Percentiles rank a stretch among this genome's conserved stretches.
These are phyloP conservation scores for Diplotaxis tenuifolia DNA, from an alignment of 345 rosid species.

Conservation along the genomic window DNA sequence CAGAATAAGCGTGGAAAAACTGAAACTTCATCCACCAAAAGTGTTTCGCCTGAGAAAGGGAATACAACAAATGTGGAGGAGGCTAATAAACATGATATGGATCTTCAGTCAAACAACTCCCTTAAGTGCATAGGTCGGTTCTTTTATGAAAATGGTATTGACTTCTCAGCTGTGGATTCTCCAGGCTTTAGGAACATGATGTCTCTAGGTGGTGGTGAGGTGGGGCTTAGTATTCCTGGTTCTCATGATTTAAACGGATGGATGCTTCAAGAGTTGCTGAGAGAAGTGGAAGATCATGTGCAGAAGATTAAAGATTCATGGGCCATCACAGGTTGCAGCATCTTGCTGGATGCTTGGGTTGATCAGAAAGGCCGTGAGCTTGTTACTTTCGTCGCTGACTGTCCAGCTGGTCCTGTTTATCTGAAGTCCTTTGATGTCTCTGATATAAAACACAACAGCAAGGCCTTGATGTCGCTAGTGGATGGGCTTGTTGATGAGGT, in stretches of 20 bases:
- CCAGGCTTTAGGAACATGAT: slow-evolving; percentile 45
- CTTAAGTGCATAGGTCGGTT: slow-evolving; percentile 42
- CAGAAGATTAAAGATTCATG: slow-evolving; percentile 48
- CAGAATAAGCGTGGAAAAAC: not conserved
- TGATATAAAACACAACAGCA: slow-evolving; percentile 11
- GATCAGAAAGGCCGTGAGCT: slow-evolving; percentile 48
- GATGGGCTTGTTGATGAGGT: slow-evolving; percentile 42
- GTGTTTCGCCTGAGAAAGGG: not conserved
- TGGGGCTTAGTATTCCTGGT: slow-evolving; percentile 27
- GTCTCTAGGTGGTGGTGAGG: not conserved
- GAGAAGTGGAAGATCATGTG: slow-evolving; percentile 42
- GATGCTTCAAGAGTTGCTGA: slow-evolving; percentile 40
- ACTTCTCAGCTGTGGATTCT: slow-evolving; percentile 41
- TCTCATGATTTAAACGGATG: slow-evolving; percentile 37
- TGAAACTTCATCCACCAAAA: not conserved
- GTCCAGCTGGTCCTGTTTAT: slow-evolving; percentile 51
- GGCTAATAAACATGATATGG: not conserved
- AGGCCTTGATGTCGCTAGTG: slow-evolving; percentile 41
- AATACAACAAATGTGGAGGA: not conserved
- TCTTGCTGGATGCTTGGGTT: slow-evolving; percentile 65
- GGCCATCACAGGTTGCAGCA: slow-evolving; percentile 57
- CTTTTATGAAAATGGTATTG: slow-evolving; percentile 46
- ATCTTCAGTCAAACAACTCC: not conserved
- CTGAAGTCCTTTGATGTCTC: slow-evolving; percentile 50
- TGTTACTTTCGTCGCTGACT: slow-evolving; percentile 53